Conservation (phyloP, 2,329 filamentous ascomycete species). For the Stagonosporopsis rhizophila region DNA sequence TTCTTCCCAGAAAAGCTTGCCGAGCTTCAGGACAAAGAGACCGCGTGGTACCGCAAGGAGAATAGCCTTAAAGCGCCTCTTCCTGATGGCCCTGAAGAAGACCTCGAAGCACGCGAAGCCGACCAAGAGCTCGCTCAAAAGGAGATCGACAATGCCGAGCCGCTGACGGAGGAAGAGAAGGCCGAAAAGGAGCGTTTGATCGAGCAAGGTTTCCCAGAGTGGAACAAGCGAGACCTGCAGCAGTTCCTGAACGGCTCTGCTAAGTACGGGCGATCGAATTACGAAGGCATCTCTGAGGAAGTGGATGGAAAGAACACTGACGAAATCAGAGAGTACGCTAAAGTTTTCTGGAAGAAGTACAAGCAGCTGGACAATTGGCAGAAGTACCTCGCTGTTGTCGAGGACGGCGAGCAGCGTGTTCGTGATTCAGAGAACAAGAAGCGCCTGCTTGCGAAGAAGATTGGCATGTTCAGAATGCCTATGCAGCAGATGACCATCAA, state of each 20-base stretch:
- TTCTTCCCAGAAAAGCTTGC: conserved; percentile 87
- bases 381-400: conserved; percentile 88
- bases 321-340: conserved; percentile 89
- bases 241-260: conserved; percentile 97
- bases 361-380: conserved; percentile 86
- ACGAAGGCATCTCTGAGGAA: conserved; percentile 83
- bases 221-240: conserved; percentile 98
- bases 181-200: conserved; percentile 85
- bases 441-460: conserved; percentile 92
- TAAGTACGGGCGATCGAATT: conserved; percentile 88
- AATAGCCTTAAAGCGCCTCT: conserved; percentile 94
- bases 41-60: conserved; percentile 93
- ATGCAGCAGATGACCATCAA: conserved; percentile 98
- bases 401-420: conserved; percentile 89
- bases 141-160: conserved; percentile 89
- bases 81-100: conserved; percentile 87
- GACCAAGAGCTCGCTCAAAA: conserved; percentile 87
- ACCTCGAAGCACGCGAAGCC: conserved; percentile 81
- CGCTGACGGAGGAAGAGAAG: conserved; percentile 87
- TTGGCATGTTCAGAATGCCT: conserved; percentile 95
- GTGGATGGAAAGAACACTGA: conserved; percentile 87
- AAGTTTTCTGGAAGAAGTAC: conserved; percentile 96
- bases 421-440: conserved; percentile 90
- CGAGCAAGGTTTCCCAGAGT: conserved; percentile 85
- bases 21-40: conserved; percentile 95